Evolutionary conservation across 164 flowering plant genomes (phyloP).

Genomic region (Cinnamomum chago): DNA sequence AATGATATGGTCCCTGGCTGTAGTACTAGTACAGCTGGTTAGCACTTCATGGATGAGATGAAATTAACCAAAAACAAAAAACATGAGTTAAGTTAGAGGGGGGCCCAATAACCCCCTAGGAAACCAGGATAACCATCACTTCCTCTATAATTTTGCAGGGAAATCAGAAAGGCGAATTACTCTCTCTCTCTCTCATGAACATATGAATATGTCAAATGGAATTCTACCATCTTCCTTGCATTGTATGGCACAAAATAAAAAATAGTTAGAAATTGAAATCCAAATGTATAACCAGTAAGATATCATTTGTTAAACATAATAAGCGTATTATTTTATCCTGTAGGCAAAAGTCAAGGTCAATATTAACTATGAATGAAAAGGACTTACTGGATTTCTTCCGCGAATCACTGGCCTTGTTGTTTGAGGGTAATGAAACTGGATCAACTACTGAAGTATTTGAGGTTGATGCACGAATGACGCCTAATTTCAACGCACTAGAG

Average conservation of each 20-base stretch:
- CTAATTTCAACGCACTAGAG: constrained; percentile 24
- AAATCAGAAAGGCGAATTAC: no score
- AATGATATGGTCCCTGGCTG: no score
- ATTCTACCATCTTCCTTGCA: neutral
- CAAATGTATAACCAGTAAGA: neutral
- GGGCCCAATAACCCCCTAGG: no score
- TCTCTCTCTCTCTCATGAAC: no score
- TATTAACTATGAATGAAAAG: neutral
- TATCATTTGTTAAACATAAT: neutral
- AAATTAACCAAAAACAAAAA: no score
- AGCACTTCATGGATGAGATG: no score
- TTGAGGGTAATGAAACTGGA: constrained; percentile 47
- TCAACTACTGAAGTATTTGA: constrained; percentile 51
- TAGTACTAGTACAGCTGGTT: no score
- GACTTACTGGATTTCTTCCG: constrained; percentile 71
- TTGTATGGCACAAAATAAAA: neutral
- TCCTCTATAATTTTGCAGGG: no score
- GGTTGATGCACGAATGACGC: constrained; percentile 46
- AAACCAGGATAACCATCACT: no score
- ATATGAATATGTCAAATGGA: neutral
- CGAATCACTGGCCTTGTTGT: constrained; percentile 32
- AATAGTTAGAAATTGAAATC: neutral
- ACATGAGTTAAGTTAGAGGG: no score
- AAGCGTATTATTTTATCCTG: neutral
- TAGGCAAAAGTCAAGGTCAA: neutral